Evolutionary conservation across 2,329 filamentous ascomycete species (phyloP).

Genomic region (Fusarium oligoseptatum): DNA sequence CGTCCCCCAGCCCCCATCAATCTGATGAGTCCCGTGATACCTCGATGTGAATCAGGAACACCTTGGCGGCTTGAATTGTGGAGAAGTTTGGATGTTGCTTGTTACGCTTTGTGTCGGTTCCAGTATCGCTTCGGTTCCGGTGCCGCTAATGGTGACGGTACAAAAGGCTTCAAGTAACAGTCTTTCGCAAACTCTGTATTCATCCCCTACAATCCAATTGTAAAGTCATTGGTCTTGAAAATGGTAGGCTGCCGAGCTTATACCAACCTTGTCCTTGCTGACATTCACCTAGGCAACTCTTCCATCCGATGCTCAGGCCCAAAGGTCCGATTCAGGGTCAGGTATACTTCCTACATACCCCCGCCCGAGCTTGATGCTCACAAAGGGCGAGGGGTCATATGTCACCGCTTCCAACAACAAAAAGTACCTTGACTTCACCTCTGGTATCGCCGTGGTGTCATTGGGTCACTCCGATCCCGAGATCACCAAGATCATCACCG

Average conservation of each 20-base stretch:
- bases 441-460: conserved; percentile 7
- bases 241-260: not conserved
- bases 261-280: not conserved
- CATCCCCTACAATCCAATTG: not conserved
- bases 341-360: conserved; percentile 12
- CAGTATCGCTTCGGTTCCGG: not conserved
- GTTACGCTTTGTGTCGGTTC: not conserved
- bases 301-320: not conserved
- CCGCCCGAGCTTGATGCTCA: conserved; percentile 5
- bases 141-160: not conserved
- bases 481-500: conserved; percentile 5
- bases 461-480: conserved; percentile 5
- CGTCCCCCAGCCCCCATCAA: not conserved
- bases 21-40: conserved; percentile 1
- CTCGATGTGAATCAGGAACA: not conserved
- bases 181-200: not conserved
- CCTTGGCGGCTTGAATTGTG: not conserved
- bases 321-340: not conserved
- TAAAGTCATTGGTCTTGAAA: not conserved
- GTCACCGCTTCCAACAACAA: conserved; percentile 1
- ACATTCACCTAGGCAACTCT: not conserved
- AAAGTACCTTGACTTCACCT: conserved; percentile 10
- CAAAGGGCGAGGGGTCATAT: conserved; percentile 5
- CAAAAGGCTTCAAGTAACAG: not conserved
- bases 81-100: not conserved